Evolutionary conservation across 345 rosid genomes (phyloP), one percentile per base, ranked within the genome.

Genomic region (Rhizophora apiculata): DNA sequence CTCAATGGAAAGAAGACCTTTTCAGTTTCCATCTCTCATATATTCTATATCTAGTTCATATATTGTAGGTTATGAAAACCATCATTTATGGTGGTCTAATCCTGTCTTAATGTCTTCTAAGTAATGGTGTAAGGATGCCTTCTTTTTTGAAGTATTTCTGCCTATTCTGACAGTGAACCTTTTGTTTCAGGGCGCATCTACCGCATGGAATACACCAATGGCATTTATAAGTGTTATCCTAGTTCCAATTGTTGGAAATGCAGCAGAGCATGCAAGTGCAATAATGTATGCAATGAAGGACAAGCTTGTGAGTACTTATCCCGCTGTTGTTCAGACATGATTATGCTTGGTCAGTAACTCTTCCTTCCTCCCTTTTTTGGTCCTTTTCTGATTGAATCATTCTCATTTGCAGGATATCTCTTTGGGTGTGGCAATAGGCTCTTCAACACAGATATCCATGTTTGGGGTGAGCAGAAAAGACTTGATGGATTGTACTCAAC

Each of bases 251-350:
- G 82, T 85, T 58, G 86, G 88, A 55, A 85, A 85, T 67, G 88
- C 88, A 13, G 86, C 88, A 63, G 86, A 85, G 69, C 88, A 85
- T 72, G 85, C 86, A 15, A 74, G 86, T 66, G 86, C 86, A 19
- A 52, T 82, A 53, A 74, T 82, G 85, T 85, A 82, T 76, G 86
- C 85, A 55, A 65, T 85, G 82, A 85, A 75, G 75, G 86, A 80
- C 74, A 85, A 85, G 85, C 86, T 82, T 72, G 86, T 85, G 79
- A 80, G 77, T 62, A 21, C 10, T 37, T 69, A 36, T 63, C 9
- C 37, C 65, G 15, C 32, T 67, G 11, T 21, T 31, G 27, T 39
- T 19, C 51, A 30, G 48, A 15, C 15, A 36, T 29, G 62, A 18
- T 11, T 64, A 6, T 24, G 8, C 36, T n/a, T 37, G 16, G 46